Evolutionary conservation across 768 basidiomycete species (phyloP).

Genomic region (Aureoboletus auriporus): DNA sequence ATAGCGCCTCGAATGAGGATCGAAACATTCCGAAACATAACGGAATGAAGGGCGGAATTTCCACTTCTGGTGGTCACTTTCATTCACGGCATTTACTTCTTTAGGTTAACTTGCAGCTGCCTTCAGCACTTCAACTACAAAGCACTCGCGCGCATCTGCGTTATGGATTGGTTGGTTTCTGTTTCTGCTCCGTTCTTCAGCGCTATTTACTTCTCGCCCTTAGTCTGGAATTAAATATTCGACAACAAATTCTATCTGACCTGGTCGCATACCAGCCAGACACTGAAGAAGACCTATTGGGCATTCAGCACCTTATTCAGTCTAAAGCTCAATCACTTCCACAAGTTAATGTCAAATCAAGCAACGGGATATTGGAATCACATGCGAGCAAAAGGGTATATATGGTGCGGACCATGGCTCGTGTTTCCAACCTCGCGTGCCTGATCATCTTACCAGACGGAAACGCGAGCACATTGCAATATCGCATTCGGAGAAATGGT

Average conservation of each 20-base stretch:
- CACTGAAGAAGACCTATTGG: conserved; percentile 41
- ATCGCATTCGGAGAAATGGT: conserved; percentile 82
- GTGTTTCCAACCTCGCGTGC: neutral
- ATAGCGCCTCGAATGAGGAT: conserved; percentile 38
- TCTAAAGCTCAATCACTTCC: conserved; percentile 53
- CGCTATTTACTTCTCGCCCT: neutral
- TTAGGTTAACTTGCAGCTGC: too few species aligned
- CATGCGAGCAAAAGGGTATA: conserved; percentile 32
- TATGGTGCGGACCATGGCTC: conserved; percentile 47
- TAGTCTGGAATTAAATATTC: conserved; percentile 77
- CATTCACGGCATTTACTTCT: too few species aligned
- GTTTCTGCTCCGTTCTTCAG: neutral
- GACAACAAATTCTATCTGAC: conserved; percentile 71
- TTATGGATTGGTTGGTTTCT: conserved; percentile 49
- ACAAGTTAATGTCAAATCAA: conserved; percentile 7
- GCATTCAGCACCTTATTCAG: conserved; percentile 54
- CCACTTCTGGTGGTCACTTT: conserved; percentile 4
- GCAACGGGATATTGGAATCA: conserved; percentile 19
- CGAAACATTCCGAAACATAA: too few species aligned
- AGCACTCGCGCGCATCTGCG: neutral
- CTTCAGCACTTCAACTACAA: too few species aligned
- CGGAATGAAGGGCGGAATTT: neutral
- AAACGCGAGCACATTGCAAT: conserved; percentile 71
- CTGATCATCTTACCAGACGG: conserved; percentile 42
- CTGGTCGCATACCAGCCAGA: conserved; percentile 57